A percentile compares a stretch with the other conserved stretches of the same genome.
These are phyloP conservation scores for Alternaria panax DNA, from an alignment of 2,329 filamentous ascomycete genomes.

Conservation along the genomic window DNA sequence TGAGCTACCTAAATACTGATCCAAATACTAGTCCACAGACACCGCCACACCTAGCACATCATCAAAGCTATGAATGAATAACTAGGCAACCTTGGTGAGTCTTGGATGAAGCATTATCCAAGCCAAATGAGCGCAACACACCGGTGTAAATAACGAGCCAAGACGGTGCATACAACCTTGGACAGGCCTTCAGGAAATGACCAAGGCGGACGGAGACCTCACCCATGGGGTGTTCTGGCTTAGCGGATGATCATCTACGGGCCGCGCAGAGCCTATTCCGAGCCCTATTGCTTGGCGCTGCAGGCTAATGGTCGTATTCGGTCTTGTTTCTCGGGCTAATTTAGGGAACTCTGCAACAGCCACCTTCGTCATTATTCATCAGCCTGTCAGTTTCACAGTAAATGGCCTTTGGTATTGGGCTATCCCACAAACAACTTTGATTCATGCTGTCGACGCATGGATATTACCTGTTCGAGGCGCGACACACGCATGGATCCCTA, in stretches of 20 bases:
- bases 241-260: not conserved
- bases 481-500: too few relatives aligned
- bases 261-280: not conserved
- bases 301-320: slow-evolving; percentile 4
- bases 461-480: too few relatives aligned
- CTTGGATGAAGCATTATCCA: not conserved
- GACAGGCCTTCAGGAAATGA: too few relatives aligned
- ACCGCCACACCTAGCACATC: not conserved
- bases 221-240: not conserved
- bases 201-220: not conserved
- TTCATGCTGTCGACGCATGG: too few relatives aligned
- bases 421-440: too few relatives aligned
- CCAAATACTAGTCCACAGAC: not conserved
- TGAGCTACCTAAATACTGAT: not conserved
- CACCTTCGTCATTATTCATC: too few relatives aligned
- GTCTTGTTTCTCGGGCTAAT: not conserved
- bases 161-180: not conserved
- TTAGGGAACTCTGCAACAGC: not conserved
- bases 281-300: slow-evolving; percentile 3
- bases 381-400: too few relatives aligned
- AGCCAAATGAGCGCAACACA: not conserved
- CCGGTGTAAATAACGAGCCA: not conserved
- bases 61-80: not conserved
- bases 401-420: too few relatives aligned
- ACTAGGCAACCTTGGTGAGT: not conserved